Evolutionary conservation across 176 grass and related monocot genomes (phyloP), one percentile per base, ranked within the genome.

Genomic region (Areca catechu): DNA sequence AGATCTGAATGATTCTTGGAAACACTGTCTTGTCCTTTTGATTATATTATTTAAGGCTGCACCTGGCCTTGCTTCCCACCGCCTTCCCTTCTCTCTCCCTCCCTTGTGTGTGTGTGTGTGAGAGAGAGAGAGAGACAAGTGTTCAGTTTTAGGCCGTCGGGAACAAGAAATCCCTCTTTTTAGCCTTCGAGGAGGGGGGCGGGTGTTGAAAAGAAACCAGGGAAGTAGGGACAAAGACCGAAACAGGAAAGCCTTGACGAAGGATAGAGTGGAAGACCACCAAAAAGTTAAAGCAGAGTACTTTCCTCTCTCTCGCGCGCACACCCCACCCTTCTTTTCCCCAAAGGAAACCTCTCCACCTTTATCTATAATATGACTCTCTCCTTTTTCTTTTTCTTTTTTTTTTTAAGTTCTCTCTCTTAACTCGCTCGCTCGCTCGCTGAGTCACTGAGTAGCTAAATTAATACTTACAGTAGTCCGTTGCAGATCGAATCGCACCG

Each of bases 221-320:
- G 24, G 54, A 27, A 52, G 50, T 6, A 22, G 16, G 16, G 24
- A 21, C 16, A 34, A 30, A 30, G 63, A 67, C 63, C 24, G 5
- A 21, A 67, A 67, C 63, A 67, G 24, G 20, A 67, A 54, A 37
- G 52, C 50, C 50, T 54, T 67, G 30, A 34, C 34, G 34, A 43
- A 12, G 34, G 34, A 12, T 6, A 30, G 34, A 12, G 34, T 3
- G 34, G 34, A 12, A 54, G 51, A 54, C 64, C 50, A 54, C 64
- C 3, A 25, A 67, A 67, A 66, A 54, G 22, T 28, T 29, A 53
- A 23, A 34, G 50, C 50, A 50, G 53, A 14, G 22, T 5, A 14
- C 61, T 34, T 60, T 28, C 15, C 22, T 28, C 5, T 58, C 4
- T 28, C 16, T 28, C 15, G n/a, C 24, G 18, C 17, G 27, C 53